A percentile compares a stretch with the other conserved stretches of the same genome.
phyloP scores from a whole-genome alignment of 2,329 filamentous ascomycete species.

The Cordyceps cateniannulata region DNA sequence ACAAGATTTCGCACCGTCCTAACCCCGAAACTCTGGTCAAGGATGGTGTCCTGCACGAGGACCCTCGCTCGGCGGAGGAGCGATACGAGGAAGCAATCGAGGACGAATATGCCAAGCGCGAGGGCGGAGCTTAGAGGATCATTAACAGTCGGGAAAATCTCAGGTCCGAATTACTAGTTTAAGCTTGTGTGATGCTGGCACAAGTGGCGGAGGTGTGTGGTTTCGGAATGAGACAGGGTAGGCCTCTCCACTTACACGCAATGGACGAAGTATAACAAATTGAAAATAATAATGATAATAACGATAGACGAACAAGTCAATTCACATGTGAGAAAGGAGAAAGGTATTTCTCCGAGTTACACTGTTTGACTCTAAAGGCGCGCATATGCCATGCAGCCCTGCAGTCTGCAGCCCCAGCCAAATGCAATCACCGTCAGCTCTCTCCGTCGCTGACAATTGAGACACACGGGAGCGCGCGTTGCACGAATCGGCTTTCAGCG shows the following conservation, averaged over 20 bases:
- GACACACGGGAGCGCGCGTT: background rate
- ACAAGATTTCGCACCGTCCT: conserved; percentile 75
- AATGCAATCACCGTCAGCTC: background rate
- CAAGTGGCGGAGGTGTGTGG: background rate
- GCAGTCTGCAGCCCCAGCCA: background rate
- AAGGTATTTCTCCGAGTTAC: background rate
- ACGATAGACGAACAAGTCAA: background rate
- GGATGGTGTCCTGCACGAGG: conserved; percentile 70
- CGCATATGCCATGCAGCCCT: background rate
- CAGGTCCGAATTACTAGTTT: background rate
- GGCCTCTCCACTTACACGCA: conserved; percentile 2
- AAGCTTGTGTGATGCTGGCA: background rate
- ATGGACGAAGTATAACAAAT: background rate
- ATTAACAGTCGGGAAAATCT: background rate
- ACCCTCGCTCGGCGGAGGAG: conserved; percentile 52
- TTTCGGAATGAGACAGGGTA: conserved; percentile 6
- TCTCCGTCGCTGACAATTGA: background rate
- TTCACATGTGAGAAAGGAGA: background rate
- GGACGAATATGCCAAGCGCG: conserved; percentile 57
- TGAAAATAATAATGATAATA: background rate
- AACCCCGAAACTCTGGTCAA: conserved; percentile 69
- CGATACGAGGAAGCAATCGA: conserved; percentile 56
- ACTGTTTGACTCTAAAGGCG: background rate
- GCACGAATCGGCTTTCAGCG: background rate
- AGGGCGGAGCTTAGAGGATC: conserved; percentile 48